phyloP scores from a whole-genome alignment of 106 monocot species.

The Triglochin maritima region DNA sequence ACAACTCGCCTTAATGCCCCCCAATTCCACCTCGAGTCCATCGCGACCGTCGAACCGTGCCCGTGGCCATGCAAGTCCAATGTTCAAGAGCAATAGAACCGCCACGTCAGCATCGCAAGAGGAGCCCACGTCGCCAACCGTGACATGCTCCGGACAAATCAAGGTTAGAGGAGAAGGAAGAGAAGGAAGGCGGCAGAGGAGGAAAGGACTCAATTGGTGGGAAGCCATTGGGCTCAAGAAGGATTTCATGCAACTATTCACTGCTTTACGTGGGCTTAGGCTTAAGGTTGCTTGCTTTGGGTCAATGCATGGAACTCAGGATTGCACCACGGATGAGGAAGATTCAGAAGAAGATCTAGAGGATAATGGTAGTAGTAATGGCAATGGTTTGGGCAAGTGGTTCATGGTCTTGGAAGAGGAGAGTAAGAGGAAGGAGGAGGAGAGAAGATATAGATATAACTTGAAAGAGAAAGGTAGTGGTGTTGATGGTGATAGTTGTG shows the following conservation, averaged over 20 bases:
- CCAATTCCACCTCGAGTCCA: constrained; percentile 68
- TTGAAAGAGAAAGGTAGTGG: background rate
- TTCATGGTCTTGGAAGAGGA: constrained; percentile 63
- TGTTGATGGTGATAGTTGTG: background rate
- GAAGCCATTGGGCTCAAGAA: constrained; percentile 24
- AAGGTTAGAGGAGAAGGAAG: constrained; percentile 27
- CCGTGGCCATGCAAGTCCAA: constrained; percentile 26
- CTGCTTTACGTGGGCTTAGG: constrained; percentile 7
- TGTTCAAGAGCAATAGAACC: constrained; percentile 20
- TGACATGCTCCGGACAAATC: constrained; percentile 88
- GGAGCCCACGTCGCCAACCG: constrained; percentile 82
- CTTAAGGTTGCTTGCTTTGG: constrained; percentile 9
- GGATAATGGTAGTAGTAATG: constrained; percentile 15
- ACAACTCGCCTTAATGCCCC: constrained; percentile 24
- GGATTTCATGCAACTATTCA: constrained; percentile 2
- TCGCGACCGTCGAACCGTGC: constrained; percentile 17
- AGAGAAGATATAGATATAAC: constrained; percentile 6
- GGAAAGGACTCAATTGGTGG: constrained; percentile 25
- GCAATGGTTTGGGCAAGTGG: constrained; percentile 51
- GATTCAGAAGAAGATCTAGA: constrained; percentile 28
- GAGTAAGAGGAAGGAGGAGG: constrained; percentile 7
- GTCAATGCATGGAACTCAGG: constrained; percentile 1
- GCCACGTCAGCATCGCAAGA: background rate
- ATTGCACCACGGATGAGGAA: constrained; percentile 20
- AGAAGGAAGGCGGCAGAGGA: constrained; percentile 7